Conservation (phyloP, 306 rosid species). For the Citrullus amarus region DNA sequence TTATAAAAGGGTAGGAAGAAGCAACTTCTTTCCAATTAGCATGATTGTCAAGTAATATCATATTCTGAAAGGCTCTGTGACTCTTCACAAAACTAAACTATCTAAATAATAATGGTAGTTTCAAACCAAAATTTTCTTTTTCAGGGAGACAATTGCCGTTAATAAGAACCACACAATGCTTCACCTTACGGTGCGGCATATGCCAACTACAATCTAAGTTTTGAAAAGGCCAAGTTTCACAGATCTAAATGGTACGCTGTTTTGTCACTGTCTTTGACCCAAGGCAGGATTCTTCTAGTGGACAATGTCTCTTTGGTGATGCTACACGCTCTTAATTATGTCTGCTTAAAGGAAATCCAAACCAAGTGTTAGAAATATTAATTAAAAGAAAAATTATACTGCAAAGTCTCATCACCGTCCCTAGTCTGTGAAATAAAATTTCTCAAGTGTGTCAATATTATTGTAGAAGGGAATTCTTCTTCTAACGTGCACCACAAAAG, state of each 20-base stretch:
- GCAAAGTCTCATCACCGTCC: not conserved
- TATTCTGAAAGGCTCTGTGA: not conserved
- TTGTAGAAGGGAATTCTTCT: not conserved
- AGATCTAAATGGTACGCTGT: not conserved
- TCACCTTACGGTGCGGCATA: not conserved
- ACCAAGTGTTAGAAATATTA: not conserved
- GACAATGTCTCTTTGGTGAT: not conserved
- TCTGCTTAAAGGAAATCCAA: not conserved
- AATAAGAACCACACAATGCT: not conserved
- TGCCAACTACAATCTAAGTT: not conserved
- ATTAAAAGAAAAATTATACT: not conserved
- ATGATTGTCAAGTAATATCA: not conserved
- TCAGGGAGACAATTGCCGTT: not conserved
- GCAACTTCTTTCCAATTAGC: not conserved
- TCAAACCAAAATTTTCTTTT: not conserved
- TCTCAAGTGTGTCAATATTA: not conserved
- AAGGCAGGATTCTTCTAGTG: not conserved
- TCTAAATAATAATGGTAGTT: not conserved
- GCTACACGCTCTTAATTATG: not conserved
- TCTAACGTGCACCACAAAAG: not conserved
- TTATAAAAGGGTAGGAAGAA: not conserved
- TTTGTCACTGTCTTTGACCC: not conserved
- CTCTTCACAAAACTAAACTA: not conserved
- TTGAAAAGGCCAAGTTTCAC: not conserved
- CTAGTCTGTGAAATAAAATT: not conserved